Evolutionary conservation across 73 alveolate genomes (phyloP).

Genomic region (Blepharisma japonicum): DNA sequence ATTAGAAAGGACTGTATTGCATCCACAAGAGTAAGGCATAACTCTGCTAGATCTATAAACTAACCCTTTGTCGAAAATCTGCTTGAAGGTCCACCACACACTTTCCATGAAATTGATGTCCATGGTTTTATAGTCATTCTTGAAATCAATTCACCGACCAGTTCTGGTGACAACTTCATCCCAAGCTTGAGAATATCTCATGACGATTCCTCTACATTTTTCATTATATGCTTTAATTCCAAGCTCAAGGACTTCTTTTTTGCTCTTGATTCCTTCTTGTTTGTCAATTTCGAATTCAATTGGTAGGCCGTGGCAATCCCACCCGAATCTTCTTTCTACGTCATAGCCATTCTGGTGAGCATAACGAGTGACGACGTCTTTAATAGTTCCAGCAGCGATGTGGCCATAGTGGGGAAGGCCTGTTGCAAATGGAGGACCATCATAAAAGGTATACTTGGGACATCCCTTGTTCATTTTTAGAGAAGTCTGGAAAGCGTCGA

Average conservation of each 20-base stretch:
- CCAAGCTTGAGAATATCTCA: constrained; percentile 94
- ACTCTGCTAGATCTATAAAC: constrained; percentile 87
- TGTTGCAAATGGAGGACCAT: constrained; percentile 99
- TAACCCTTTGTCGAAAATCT: constrained; percentile 94
- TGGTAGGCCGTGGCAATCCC: constrained; percentile 99
- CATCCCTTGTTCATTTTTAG: constrained; percentile 82
- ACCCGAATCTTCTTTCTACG: constrained; percentile 98
- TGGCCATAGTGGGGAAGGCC: constrained; percentile 99
- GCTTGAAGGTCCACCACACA: constrained; percentile 99
- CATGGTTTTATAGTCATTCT: constrained; percentile 99
- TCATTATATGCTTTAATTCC: constrained; percentile 97
- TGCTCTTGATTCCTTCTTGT: constrained; percentile 77
- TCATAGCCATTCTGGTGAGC: constrained; percentile 97
- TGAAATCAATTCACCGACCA: constrained; percentile 99
- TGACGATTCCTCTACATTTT: constrained; percentile 95
- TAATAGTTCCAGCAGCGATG: constrained; percentile 98
- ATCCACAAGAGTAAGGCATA: constrained; percentile 99
- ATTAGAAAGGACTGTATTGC: constrained; percentile 96
- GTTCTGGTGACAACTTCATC: constrained; percentile 58
- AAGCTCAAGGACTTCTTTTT: constrained; percentile 81
- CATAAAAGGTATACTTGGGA: constrained; percentile 97
- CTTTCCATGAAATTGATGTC: constrained; percentile 99
- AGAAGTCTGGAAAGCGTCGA: constrained; percentile 95
- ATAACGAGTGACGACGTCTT: constrained; percentile 99
- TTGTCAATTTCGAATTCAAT: constrained; percentile 98